Evolutionary conservation across 306 rosid species (phyloP).

Genomic region (Rosa persica): DNA sequence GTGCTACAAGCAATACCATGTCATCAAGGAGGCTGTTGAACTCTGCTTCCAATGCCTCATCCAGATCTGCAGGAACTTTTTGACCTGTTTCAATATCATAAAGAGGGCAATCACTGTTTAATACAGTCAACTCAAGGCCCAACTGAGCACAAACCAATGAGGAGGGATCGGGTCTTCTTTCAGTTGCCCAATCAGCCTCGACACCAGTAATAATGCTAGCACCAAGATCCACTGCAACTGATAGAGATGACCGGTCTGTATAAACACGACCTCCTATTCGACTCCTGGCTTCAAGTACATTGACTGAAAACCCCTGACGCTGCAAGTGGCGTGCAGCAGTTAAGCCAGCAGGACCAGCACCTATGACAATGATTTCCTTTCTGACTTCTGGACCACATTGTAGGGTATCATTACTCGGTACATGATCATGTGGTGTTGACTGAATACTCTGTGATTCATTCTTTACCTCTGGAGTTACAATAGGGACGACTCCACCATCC

Average conservation of each 20-base stretch:
- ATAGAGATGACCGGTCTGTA: slow-evolving; percentile 83
- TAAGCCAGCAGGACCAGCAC: slow-evolving; percentile 99
- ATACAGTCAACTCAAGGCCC: slow-evolving; percentile 87
- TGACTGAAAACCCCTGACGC: slow-evolving; percentile 86
- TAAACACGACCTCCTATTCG: slow-evolving; percentile 96
- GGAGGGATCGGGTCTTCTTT: slow-evolving; percentile 99
- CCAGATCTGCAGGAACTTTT: slow-evolving; percentile 89
- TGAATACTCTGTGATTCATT: slow-evolving; percentile 39
- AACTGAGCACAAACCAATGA: slow-evolving; percentile 94
- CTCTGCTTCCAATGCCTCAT: slow-evolving; percentile 93
- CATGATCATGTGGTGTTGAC: slow-evolving; percentile 40
- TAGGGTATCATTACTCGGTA: slow-evolving; percentile 25
- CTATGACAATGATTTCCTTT: slow-evolving; percentile 79
- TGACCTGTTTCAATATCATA: slow-evolving; percentile 75
- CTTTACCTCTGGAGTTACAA: slow-evolving; percentile 38
- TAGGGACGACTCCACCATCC: slow-evolving; percentile 38
- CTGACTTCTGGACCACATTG: slow-evolving; percentile 45
- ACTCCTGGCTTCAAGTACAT: slow-evolving; percentile 85
- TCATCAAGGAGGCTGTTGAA: slow-evolving; percentile 97
- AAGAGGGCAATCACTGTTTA: slow-evolving; percentile 97
- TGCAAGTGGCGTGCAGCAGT: slow-evolving; percentile 97
- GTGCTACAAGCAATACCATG: slow-evolving; percentile 81
- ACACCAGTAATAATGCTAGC: slow-evolving; percentile 99
- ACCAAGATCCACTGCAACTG: slow-evolving; percentile 99
- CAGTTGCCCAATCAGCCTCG: slow-evolving; percentile 98